Conservation (phyloP, 2,329 filamentous ascomycete genomes). For the Colletotrichum musae region DNA sequence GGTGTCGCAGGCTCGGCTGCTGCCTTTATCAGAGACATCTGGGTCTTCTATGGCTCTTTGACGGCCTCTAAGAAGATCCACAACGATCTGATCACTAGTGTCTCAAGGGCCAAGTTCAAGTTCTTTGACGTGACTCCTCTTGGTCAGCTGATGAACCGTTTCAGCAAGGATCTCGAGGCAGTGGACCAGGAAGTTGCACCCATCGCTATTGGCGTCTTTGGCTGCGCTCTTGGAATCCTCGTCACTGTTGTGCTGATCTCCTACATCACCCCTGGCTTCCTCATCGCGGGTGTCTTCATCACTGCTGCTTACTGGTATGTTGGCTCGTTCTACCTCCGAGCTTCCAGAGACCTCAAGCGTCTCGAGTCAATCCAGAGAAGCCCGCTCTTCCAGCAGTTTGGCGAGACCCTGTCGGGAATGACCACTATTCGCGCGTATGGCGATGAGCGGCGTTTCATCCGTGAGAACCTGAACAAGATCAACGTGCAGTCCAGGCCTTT, state of each 20-base stretch:
- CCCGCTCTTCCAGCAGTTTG: constrained; percentile 97
- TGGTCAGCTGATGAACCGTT: constrained; percentile 97
- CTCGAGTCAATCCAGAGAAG: constrained; percentile 95
- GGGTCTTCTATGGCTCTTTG: constrained; percentile 93
- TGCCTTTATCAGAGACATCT: constrained; percentile 85
- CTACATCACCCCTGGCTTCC: constrained; percentile 89
- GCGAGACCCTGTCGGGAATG: constrained; percentile 93
- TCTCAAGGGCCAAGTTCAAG: constrained; percentile 93
- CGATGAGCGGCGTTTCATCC: constrained; percentile 92
- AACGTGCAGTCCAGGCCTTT: constrained; percentile 94
- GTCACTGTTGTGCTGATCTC: constrained; percentile 92
- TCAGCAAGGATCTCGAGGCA: constrained; percentile 96
- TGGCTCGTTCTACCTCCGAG: constrained; percentile 88
- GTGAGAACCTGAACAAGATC: constrained; percentile 89
- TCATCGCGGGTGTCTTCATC: constrained; percentile 90
- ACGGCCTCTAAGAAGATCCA: constrained; percentile 91
- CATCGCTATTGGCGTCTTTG: constrained; percentile 83
- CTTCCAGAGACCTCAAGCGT: constrained; percentile 95
- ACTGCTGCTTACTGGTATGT: constrained; percentile 85
- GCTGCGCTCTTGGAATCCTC: constrained; percentile 76
- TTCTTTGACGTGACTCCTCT: constrained; percentile 98
- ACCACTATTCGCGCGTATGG: constrained; percentile 98
- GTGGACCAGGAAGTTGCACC: constrained; percentile 97
- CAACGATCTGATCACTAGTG: constrained; percentile 79
- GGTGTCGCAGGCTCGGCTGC: constrained; percentile 84